Evolutionary conservation across 495 filamentous ascomycete species (phyloP).

Genomic region (Penicillium manginii): DNA sequence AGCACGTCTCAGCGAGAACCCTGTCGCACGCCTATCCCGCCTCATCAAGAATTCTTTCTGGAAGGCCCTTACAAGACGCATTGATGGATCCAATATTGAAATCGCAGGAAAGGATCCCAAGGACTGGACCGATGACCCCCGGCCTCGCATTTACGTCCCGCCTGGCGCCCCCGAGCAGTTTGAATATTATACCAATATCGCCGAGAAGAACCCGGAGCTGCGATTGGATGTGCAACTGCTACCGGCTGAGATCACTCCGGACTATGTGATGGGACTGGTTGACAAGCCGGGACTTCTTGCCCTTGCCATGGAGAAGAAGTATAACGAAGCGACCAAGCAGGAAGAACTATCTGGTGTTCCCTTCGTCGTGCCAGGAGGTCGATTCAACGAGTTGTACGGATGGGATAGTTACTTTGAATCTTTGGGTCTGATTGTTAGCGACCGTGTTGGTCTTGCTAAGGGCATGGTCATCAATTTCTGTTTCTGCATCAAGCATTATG

Average conservation of each 20-base stretch:
- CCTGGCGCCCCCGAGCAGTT: conserved; percentile 82
- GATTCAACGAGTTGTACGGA: conserved; percentile 96
- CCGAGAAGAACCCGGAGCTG: conserved; percentile 73
- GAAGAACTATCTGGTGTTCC: conserved; percentile 76
- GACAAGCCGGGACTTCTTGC: conserved; percentile 86
- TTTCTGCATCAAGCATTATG: conserved; percentile 97
- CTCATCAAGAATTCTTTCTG: conserved; percentile 89
- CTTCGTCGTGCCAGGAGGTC: conserved; percentile 92
- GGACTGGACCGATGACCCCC: conserved; percentile 85
- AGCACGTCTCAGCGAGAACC: conserved; percentile 86
- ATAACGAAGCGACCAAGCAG: conserved; percentile 65
- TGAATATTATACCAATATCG: conserved; percentile 82
- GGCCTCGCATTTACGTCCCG: conserved; percentile 91
- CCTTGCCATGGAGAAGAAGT: conserved; percentile 79
- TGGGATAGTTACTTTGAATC: conserved; percentile 99
- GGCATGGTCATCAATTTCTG: conserved; percentile 94
- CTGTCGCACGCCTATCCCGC: conserved; percentile 80
- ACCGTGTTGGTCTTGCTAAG: conserved; percentile 81
- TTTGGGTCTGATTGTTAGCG: conserved; percentile 79
- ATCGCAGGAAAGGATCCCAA: conserved; percentile 85
- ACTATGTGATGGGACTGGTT: conserved; percentile 75
- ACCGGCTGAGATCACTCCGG: conserved; percentile 69
- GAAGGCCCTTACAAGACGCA: conserved; percentile 82
- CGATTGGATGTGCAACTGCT: conserved; percentile 84
- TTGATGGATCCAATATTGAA: conserved; percentile 87